Evolutionary conservation across 139 green algal species (phyloP).

Genomic region (Chlorella sorokiniana): DNA sequence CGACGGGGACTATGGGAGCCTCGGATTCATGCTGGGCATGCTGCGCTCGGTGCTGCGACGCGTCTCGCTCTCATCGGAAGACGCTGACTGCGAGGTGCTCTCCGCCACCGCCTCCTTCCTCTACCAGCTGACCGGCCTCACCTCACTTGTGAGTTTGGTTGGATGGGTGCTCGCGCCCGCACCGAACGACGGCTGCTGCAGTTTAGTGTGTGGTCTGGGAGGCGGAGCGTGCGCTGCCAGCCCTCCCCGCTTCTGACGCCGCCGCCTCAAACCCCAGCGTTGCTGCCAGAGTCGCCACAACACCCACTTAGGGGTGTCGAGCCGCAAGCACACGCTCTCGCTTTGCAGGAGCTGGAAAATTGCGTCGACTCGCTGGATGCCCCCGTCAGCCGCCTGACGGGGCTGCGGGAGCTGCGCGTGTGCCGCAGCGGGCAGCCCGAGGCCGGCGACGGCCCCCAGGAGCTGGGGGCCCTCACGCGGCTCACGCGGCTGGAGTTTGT

Average conservation of each 20-base stretch:
- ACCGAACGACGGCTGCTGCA: too few species aligned
- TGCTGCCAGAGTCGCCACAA: too few species aligned
- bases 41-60: slow-evolving; percentile 2
- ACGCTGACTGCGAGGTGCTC: background rate
- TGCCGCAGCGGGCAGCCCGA: background rate
- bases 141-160: too few species aligned
- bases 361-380: background rate
- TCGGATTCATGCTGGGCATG: slow-evolving; percentile 10
- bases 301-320: too few species aligned
- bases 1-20: background rate
- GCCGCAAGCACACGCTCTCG: too few species aligned
- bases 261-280: too few species aligned
- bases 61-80: background rate
- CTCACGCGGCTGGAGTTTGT: slow-evolving; percentile 23
- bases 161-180: too few species aligned
- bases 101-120: background rate
- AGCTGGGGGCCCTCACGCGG: background rate
- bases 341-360: slow-evolving; percentile 23
- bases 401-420: slow-evolving; percentile 23
- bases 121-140: background rate
- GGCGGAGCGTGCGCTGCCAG: too few species aligned
- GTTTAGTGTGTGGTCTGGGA: too few species aligned
- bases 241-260: too few species aligned
- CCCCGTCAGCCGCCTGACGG: background rate
- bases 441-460: background rate